phyloP scores from a whole-genome alignment of 768 basidiomycete species.

The Tubosaeta sp. region DNA sequence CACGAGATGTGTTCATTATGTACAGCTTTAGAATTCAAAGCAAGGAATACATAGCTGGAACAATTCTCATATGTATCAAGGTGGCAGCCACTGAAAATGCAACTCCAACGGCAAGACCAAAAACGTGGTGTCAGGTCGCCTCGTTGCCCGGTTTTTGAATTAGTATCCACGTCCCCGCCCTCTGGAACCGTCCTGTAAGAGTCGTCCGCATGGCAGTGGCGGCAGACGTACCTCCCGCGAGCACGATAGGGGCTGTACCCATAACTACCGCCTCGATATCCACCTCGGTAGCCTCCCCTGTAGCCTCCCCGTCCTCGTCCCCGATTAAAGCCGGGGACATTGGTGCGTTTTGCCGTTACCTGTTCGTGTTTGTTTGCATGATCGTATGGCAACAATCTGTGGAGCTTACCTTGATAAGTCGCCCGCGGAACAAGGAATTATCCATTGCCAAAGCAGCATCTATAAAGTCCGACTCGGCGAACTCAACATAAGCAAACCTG shows the following conservation, averaged over 20 bases:
- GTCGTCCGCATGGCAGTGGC: slow-evolving; percentile 7
- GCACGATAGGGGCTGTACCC: slow-evolving; percentile 54
- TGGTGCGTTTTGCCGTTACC: slow-evolving; percentile 96
- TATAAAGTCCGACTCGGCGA: slow-evolving; percentile 88
- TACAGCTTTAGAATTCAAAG: slow-evolving; percentile 27
- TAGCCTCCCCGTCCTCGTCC: slow-evolving; percentile 74
- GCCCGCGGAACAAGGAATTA: slow-evolving; percentile 91
- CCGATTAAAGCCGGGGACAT: slow-evolving; percentile 87
- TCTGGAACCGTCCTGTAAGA: slow-evolving; percentile 33
- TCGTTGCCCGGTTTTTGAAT: slow-evolving; percentile 22
- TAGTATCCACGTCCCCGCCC: slow-evolving; percentile 71
- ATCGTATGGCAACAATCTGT: not conserved
- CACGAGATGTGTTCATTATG: slow-evolving; percentile 20
- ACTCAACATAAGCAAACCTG: slow-evolving; percentile 98
- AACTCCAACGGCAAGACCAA: slow-evolving; percentile 3
- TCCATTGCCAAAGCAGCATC: slow-evolving; percentile 90
- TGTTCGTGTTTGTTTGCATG: slow-evolving; percentile 28
- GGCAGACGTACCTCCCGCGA: slow-evolving; percentile 64
- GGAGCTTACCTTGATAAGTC: slow-evolving; percentile 77
- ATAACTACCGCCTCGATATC: slow-evolving; percentile 50
- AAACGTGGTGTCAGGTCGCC: slow-evolving; percentile 10
- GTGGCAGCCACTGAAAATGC: slow-evolving; percentile 5
- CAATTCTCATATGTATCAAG: slow-evolving; percentile 18
- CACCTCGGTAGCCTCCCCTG: slow-evolving; percentile 58
- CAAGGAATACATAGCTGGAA: slow-evolving; percentile 24